A percentile compares a stretch with the other conserved stretches of the same genome.
These are phyloP conservation scores for Collybiopsis confluens DNA, from an alignment of 768 basidiomycete genomes.

Conservation along the genomic window DNA sequence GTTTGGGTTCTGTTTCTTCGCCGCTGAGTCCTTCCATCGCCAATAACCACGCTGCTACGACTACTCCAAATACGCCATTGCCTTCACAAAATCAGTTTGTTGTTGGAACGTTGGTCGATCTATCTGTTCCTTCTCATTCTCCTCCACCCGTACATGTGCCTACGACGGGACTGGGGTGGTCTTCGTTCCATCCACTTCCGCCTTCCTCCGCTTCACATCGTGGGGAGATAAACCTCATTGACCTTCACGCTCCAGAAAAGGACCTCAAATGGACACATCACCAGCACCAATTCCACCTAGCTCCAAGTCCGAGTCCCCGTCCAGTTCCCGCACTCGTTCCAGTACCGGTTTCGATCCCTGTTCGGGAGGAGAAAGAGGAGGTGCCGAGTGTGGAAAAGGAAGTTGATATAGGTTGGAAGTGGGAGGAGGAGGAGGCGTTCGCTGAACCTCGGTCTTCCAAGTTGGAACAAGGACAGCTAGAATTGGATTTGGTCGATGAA, in stretches of 20 bases:
- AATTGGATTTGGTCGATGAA: background rate
- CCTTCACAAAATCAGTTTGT: background rate
- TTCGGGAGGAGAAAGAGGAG: background rate
- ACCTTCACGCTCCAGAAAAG: slow-evolving; percentile 1
- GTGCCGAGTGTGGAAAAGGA: background rate
- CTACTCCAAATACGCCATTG: background rate
- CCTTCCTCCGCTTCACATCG: background rate
- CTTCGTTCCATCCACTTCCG: too few species aligned
- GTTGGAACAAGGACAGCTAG: background rate
- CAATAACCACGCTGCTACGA: too few species aligned
- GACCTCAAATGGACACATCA: background rate
- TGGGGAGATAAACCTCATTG: slow-evolving; percentile 5
- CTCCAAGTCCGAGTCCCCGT: too few species aligned
- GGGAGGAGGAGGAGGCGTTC: too few species aligned
- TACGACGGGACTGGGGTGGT: too few species aligned
- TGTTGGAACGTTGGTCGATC: background rate
- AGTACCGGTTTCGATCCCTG: slow-evolving; percentile 3
- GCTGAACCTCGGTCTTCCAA: too few species aligned
- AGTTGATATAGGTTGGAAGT: slow-evolving; percentile 1
- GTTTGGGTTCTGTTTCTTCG: background rate
- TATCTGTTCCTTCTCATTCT: background rate
- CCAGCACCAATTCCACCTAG: too few species aligned
- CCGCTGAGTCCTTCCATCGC: slow-evolving; percentile 3
- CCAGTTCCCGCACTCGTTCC: too few species aligned
- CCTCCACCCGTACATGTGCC: too few species aligned